Conservation (phyloP, 345 rosid genomes). For the Erysimum cheiranthoides region DNA sequence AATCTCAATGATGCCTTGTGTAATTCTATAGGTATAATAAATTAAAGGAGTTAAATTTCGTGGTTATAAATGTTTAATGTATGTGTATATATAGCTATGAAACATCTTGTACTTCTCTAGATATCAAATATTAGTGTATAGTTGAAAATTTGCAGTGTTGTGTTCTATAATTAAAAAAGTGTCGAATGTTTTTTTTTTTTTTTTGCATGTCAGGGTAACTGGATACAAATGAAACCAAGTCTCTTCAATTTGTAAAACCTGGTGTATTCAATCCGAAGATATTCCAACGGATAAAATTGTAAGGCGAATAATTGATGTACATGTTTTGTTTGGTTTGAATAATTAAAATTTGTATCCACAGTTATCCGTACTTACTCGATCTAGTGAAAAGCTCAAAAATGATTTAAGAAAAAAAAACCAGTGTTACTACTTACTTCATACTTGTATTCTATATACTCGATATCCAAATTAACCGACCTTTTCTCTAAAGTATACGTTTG, state of each 20-base stretch:
- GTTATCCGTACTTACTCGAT: no score
- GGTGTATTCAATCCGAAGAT: background rate
- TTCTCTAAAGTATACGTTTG: no score
- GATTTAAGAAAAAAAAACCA: no score
- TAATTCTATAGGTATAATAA: constrained; percentile 31
- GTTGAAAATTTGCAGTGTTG: background rate
- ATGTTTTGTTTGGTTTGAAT: no score
- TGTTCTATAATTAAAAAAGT: background rate
- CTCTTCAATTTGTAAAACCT: background rate
- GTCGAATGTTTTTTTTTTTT: background rate
- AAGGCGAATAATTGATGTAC: no score
- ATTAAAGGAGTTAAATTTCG: background rate
- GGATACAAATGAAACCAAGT: background rate
- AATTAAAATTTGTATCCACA: no score
- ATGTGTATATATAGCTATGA: constrained; percentile 4
- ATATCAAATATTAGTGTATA: background rate
- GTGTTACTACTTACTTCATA: no score
- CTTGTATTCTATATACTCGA: no score
- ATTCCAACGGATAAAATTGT: no score
- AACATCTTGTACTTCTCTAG: background rate
- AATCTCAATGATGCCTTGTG: constrained; percentile 7
- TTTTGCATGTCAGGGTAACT: no score
- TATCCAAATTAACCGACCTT: no score
- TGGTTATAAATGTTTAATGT: background rate
- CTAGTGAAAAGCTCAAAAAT: no score